phyloP scores from a whole-genome alignment of 2,329 filamentous ascomycete species.

The Salinomyces thailandicus region DNA sequence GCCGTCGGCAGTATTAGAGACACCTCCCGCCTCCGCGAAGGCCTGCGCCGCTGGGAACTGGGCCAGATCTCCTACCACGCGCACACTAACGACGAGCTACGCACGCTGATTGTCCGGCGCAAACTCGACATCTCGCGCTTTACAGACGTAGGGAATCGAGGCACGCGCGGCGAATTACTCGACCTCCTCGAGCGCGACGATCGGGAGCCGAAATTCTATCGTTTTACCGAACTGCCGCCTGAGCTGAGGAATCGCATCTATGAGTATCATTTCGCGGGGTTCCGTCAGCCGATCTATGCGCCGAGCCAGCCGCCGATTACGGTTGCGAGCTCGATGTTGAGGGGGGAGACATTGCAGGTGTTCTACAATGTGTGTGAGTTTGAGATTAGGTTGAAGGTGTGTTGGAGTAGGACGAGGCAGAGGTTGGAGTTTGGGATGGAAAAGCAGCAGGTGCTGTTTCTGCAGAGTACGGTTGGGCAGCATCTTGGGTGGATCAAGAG shows the following conservation, averaged over 20 bases:
- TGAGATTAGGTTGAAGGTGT: not conserved
- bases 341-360: slow-evolving; percentile 1
- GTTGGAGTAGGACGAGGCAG: too few species aligned
- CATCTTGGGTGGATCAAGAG: not conserved
- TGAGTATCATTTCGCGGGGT: slow-evolving; percentile 6
- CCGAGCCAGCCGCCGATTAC: slow-evolving; percentile 10
- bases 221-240: slow-evolving; percentile 5
- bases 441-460: not conserved
- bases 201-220: slow-evolving; percentile 2
- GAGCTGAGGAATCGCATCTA: slow-evolving; percentile 10
- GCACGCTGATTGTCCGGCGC: not conserved
- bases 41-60: not conserved
- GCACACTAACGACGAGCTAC: slow-evolving; percentile 1
- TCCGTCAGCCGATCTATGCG: slow-evolving; percentile 5
- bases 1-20: not conserved
- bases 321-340: slow-evolving; percentile 1
- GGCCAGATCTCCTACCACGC: slow-evolving; percentile 2
- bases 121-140: not conserved
- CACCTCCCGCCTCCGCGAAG: not conserved
- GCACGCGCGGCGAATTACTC: not conserved
- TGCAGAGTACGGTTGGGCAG: not conserved
- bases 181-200: slow-evolving; percentile 1
- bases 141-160: not conserved
- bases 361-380: not conserved
- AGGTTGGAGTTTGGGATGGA: too few species aligned